These are phyloP conservation scores for Candida germanica DNA, from an alignment of 805 yeast genomes.

Conservation along the genomic window DNA sequence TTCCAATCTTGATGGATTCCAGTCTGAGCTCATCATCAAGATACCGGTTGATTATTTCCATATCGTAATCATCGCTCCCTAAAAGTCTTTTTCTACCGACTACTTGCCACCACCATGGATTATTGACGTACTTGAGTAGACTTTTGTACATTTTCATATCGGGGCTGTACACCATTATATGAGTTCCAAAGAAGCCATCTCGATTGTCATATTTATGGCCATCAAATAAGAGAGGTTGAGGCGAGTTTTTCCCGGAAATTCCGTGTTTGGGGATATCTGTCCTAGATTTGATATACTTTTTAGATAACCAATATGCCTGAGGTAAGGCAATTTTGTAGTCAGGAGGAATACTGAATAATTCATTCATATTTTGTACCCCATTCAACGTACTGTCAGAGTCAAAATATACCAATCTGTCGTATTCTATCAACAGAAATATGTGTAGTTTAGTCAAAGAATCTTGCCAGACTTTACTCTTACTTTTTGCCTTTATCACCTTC, in stretches of 20 bases:
- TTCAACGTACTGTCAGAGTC: constrained; percentile 55
- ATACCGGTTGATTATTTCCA: constrained; percentile 49
- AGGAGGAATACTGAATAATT: constrained; percentile 26
- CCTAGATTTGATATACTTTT: constrained; percentile 7
- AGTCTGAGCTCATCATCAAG: constrained; percentile 22
- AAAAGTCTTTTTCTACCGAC: constrained; percentile 19
- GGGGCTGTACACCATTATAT: constrained; percentile 63
- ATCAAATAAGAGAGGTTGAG: constrained; percentile 16
- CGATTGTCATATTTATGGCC: constrained; percentile 27
- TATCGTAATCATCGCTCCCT: constrained; percentile 44
- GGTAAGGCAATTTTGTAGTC: constrained; percentile 28
- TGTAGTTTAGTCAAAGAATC: constrained; percentile 54
- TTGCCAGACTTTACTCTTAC: constrained; percentile 37
- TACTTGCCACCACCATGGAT: constrained; percentile 30
- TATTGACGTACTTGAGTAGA: constrained; percentile 20
- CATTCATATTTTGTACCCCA: constrained; percentile 23
- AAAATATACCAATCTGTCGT: constrained; percentile 51
- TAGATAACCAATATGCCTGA: constrained; percentile 35
- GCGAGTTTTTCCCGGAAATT: not conserved
- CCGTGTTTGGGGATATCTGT: constrained; percentile 7
- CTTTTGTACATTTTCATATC: constrained; percentile 22
- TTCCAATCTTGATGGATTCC: constrained; percentile 18
- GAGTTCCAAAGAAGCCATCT: constrained; percentile 37
- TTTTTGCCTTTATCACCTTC: constrained; percentile 10
- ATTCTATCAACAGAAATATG: constrained; percentile 51